Evolutionary conservation across 2,329 filamentous ascomycete genomes (phyloP).

Genomic region (Lachnellula occidentalis): DNA sequence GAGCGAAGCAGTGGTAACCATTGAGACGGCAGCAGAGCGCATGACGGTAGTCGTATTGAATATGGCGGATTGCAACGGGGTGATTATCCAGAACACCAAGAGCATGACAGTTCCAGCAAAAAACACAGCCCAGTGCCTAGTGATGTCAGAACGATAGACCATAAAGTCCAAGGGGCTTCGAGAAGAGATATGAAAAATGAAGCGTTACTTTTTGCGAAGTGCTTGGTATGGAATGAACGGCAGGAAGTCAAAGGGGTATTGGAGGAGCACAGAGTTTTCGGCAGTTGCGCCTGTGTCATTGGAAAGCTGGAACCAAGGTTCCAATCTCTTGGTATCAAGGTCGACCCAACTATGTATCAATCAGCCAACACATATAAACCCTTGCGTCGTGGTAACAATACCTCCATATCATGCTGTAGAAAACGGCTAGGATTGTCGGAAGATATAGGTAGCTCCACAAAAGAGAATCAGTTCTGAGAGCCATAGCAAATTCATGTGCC

Average conservation of each 20-base stretch:
- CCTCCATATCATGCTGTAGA: slow-evolving; percentile 51
- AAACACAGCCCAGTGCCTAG: slow-evolving; percentile 49
- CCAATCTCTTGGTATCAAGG: slow-evolving; percentile 51
- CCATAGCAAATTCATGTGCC: too few relatives aligned
- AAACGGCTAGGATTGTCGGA: slow-evolving; percentile 48
- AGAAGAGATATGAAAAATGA: neutral
- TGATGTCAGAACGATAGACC: neutral
- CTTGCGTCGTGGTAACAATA: neutral
- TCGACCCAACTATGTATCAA: slow-evolving; percentile 45
- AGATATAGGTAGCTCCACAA: slow-evolving; percentile 36
- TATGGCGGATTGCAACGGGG: slow-evolving; percentile 50
- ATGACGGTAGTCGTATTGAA: slow-evolving; percentile 38
- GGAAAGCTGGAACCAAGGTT: slow-evolving; percentile 56
- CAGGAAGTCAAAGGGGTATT: slow-evolving; percentile 48
- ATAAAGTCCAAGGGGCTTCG: too few relatives aligned
- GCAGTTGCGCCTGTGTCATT: slow-evolving; percentile 38
- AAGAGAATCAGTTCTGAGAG: too few relatives aligned
- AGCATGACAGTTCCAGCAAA: slow-evolving; percentile 43
- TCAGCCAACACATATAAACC: neutral
- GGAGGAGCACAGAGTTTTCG: slow-evolving; percentile 43
- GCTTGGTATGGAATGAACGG: slow-evolving; percentile 39
- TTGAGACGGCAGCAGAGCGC: neutral
- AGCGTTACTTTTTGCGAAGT: slow-evolving; percentile 23
- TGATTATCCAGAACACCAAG: slow-evolving; percentile 49
- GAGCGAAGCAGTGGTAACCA: slow-evolving; percentile 18